Evolutionary conservation across 345 rosid species (phyloP), one percentile per base, ranked within the genome.

Genomic region (Citrus medica): DNA sequence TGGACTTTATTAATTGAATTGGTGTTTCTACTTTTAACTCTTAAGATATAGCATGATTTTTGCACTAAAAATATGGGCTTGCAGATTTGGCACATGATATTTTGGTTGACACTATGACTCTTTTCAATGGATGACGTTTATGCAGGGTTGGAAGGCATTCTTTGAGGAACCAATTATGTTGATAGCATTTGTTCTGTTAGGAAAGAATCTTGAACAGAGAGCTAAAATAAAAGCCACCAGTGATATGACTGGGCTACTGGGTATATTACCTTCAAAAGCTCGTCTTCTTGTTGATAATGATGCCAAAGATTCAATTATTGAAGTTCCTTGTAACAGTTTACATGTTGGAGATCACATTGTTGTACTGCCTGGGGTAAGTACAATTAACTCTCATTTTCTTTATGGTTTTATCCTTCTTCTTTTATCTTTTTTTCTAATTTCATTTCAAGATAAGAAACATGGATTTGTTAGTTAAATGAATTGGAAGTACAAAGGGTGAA

Each of bases 201-300:
- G 98, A 83, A 92, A 96, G 83, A 95, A 95, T 87, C 97, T 95
- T 84, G 99, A 95, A 86, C 98, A 95, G 73, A 89, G 98, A 89
- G 99, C 99, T 62, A 92, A 95, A 88, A 91, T 95, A 62, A 93
- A 95, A 90, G 98, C 99, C 75, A 83, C 96, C 60, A 93, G 99
- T 90, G 99, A 93, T 85, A 91, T 95, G 99, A 93, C 98, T 37
- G 95, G 98, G 78, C 98, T 95, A 78, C 82, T 93, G 69, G 91
- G 88, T 87, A 84, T 92, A 74, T 84, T 95, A 73, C 99, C 99
- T 84, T 86, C 98, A 35, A 93, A 86, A 88, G 98, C 99, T 85
- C 98, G 98, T 75, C 94, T 95, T 75, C 80, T 93, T 81, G 90
- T 95, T 86, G 85, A 86, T 84, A 87, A 78, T 73, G 83, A 84